Evolutionary conservation across 176 grass and related monocot species (phyloP), one percentile per base, ranked within the genome.

Genomic region (Oryza punctata): DNA sequence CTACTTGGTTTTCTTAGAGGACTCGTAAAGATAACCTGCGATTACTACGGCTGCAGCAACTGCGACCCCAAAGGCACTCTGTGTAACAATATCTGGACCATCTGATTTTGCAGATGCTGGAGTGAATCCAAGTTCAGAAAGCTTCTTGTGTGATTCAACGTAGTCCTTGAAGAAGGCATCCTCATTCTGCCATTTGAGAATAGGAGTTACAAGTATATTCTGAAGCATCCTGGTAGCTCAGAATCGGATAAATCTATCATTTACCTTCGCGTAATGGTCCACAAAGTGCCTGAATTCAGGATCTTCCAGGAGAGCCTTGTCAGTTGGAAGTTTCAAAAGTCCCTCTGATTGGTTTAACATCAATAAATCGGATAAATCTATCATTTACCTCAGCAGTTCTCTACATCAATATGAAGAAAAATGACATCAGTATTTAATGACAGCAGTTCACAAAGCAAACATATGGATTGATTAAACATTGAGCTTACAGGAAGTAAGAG

Each of bases 151-250:
- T 46, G 93, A 95, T 81, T 94, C 93, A 32, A 85, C 89, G 30
- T 99, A 96, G 37, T 96, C 93, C 61, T 94, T 99, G 83, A 96
- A 95, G 60, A 94, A 98, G 63, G 63, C 67, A 65, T 98, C 96
- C 81, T 98, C 91, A 74, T 98, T 93, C 96, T 98, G 69, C 18
- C 24, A 79, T 37, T 81, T 8, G 7, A 38, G 4, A 21, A 47
- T 54, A 67, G 25, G 45, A 14, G 45, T 47, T 47, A 4, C 3
- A 68, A 0, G 21, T 44, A 40, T 38, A 47, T 19, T 54, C 16
- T 54, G 49, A 54, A 19, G 49, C 49, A 54, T 7, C 16, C 28
- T 57, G 7, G 54, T 59, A 10, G 7, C 19, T 8, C 54, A 3
- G 2, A n/a, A 21, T 52, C 3, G 49, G 15, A 52, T 11, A 18